These are phyloP conservation scores for Ehretia macrophylla DNA, from an alignment of 257 asterid genomes.

Conservation along the genomic window DNA sequence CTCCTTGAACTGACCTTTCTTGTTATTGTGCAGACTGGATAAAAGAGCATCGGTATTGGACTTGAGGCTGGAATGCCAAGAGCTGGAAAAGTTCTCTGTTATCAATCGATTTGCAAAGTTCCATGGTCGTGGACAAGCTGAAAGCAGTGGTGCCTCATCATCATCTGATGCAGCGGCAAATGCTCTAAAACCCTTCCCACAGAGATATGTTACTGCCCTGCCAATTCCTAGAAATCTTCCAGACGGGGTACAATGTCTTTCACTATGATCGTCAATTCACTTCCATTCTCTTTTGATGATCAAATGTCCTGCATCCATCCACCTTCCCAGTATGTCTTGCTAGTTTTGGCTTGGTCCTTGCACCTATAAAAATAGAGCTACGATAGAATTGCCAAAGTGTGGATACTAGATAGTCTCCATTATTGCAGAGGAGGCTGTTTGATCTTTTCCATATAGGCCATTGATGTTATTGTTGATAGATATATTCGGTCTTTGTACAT, in stretches of 20 bases:
- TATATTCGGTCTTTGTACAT: constrained; percentile 39
- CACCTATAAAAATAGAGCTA: constrained; percentile 26
- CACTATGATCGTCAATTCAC: constrained; percentile 58
- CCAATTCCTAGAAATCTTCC: constrained; percentile 75
- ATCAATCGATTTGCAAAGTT: constrained; percentile 81
- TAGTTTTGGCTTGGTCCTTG: constrained; percentile 33
- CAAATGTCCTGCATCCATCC: constrained; percentile 20
- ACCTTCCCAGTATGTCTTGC: constrained; percentile 16
- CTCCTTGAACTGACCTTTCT: neutral
- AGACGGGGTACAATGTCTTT: constrained; percentile 67
- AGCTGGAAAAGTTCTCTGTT: constrained; percentile 68
- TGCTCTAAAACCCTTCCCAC: constrained; percentile 43
- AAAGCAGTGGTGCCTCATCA: constrained; percentile 45
- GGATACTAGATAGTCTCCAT: constrained; percentile 32
- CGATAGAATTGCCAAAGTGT: constrained; percentile 24
- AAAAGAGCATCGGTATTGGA: constrained; percentile 69
- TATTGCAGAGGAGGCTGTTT: constrained; percentile 17
- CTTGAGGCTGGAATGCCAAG: constrained; percentile 70
- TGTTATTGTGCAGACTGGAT: constrained; percentile 58
- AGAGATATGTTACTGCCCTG: constrained; percentile 74
- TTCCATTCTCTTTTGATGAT: too few species aligned
- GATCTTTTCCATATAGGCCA: too few species aligned
- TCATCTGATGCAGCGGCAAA: constrained; percentile 36
- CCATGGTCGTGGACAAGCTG: constrained; percentile 74
- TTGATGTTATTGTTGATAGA: constrained; percentile 31